These are phyloP conservation scores for Nissolia schottii DNA, from an alignment of 306 rosid species.

Conservation along the genomic window DNA sequence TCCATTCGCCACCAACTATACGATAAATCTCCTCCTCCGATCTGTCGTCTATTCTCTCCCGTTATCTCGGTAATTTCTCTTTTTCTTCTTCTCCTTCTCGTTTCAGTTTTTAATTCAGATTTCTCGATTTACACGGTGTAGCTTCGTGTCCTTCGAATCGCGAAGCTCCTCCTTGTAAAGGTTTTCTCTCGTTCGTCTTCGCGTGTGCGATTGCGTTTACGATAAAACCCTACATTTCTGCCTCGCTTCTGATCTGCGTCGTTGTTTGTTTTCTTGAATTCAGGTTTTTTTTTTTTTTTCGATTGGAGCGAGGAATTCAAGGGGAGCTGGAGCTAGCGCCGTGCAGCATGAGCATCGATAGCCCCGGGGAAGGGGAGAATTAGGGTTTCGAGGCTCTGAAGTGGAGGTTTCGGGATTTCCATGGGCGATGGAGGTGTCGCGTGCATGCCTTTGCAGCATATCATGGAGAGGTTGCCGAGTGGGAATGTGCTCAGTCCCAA, in stretches of 20 bases:
- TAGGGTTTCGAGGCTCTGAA: conserved; percentile 75
- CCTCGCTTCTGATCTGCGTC: conserved; percentile 27
- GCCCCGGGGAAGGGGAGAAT: conserved; percentile 74
- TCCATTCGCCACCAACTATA: conserved; percentile 33
- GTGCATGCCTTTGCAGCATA: conserved; percentile 96
- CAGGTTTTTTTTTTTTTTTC: conserved; percentile 66
- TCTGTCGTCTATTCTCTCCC: conserved; percentile 43
- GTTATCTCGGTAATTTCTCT: conserved; percentile 40
- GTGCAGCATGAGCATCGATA: conserved; percentile 95
- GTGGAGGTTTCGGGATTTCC: conserved; percentile 56
- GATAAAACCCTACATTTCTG: conserved; percentile 56
- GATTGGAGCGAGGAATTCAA: conserved; percentile 42
- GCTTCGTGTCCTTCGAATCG: conserved; percentile 30
- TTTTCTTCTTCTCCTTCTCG: neutral
- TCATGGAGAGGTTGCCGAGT: conserved; percentile 82
- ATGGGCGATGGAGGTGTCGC: conserved; percentile 99
- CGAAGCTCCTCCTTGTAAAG: conserved; percentile 1
- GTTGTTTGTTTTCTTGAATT: conserved; percentile 23
- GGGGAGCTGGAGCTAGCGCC: conserved; percentile 37
- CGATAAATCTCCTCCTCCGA: conserved; percentile 48
- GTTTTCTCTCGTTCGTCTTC: neutral
- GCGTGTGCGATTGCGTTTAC: neutral
- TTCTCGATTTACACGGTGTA: conserved; percentile 20
- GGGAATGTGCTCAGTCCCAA: conserved; percentile 71
- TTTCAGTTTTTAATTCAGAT: neutral